A percentile compares a stretch with the other conserved stretches of the same genome.
Evolutionary conservation across 2,329 filamentous ascomycete species (phyloP).

Genomic region (Madurella fahalii): DNA sequence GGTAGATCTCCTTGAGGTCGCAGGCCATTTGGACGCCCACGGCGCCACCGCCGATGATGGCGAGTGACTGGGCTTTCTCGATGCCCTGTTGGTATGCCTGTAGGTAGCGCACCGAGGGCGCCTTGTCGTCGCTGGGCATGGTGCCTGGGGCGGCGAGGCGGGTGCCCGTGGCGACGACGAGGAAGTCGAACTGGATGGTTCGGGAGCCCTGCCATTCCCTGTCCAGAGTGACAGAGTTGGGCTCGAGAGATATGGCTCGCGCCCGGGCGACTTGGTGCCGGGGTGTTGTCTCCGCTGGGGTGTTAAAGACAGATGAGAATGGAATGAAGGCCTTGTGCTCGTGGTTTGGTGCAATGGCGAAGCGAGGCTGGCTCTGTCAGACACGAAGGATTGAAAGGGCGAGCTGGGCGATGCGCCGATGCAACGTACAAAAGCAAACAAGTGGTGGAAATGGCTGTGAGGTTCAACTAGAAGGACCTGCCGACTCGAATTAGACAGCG

Average conservation of each 20-base stretch:
- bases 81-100: constrained; percentile 34
- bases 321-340: constrained; percentile 48
- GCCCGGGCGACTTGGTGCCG: constrained; percentile 33
- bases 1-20: constrained; percentile 45
- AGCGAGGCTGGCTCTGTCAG: constrained; percentile 35
- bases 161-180: constrained; percentile 44
- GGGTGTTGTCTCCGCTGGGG: constrained; percentile 27
- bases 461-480: constrained; percentile 43
- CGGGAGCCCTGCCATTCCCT: constrained; percentile 32
- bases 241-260: constrained; percentile 31
- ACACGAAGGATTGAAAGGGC: not conserved
- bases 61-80: constrained; percentile 27
- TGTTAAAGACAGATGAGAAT: constrained; percentile 34
- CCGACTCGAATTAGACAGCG: not conserved
- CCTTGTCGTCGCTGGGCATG: constrained; percentile 33
- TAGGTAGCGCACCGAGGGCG: constrained; percentile 32
- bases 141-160: constrained; percentile 34
- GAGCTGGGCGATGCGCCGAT: not conserved
- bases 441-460: constrained; percentile 47
- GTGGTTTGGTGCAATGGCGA: constrained; percentile 39
- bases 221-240: constrained; percentile 32
- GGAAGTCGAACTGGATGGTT: constrained; percentile 39
- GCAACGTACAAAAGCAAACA: constrained; percentile 40
- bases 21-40: constrained; percentile 49
- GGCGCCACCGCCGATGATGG: constrained; percentile 43